Evolutionary conservation across 23 red algal genomes (phyloP), one percentile per base, ranked within the genome.

Genomic region (Gracilaria caudata): DNA sequence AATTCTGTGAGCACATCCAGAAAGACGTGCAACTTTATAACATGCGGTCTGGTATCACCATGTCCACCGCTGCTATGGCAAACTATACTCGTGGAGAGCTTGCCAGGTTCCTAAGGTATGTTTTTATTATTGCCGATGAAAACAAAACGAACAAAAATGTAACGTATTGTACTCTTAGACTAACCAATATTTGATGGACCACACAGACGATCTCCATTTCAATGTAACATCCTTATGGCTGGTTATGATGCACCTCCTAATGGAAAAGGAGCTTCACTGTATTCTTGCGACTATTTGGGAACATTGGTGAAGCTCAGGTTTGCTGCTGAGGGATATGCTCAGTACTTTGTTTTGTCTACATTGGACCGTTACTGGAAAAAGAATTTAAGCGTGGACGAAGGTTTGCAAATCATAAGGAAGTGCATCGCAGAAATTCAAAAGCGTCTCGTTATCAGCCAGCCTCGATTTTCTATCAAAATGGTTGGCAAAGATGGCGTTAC

Each of bases 211-310:
- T 68, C 79, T 24, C 92, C 91, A 33, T 98, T 79, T 80, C 82
- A 94, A 56, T 81, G 79, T 38, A 98, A 98, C 65, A 45, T 98
- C 58, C 37, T 98, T 2, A 84, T 98, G 45, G 96, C 53, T 35
- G 96, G 96, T 28, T 98, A 93, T 46, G 96, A 98, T 61, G 38
- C 43, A 14, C 56, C 74, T 1, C 68, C 81, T 17, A 89, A 77
- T 30, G 74, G 71, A 2, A 40, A 80, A 34, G 92, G 64, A 1
- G 40, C 86, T 29, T 88, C 64, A 29, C 47, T 98, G 68, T 98
- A 95, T 83, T 93, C 91, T n/a, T 77, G 94, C 25, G 96, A 98
- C 84, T 98, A 98, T 77, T 86, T 98, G 60, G 96, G 93, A 13
- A 98, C 92, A 21, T 65, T 98, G 12, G 77, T 84, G 39, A 95